Base-by-base conservation (phyloP, 2,329 filamentous ascomycete species). In the Ophiostoma ips region DNA sequence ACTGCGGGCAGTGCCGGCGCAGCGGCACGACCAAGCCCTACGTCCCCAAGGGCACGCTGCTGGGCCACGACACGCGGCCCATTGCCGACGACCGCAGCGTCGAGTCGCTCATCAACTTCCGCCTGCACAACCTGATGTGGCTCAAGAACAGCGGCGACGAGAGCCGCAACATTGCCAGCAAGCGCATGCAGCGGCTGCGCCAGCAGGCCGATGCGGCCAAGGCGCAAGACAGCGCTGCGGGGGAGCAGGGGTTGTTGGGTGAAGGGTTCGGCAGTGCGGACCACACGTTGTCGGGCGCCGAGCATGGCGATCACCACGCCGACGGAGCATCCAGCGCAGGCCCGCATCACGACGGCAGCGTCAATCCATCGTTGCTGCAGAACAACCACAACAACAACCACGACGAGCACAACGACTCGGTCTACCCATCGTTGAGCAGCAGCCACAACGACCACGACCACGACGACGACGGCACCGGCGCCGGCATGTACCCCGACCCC, bases 1-100 rank as follows among this genome's bases (percentile, higher is more conserved):
- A 89, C 56, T 95, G 89, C 59, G 85, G 81, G 12, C 71, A 72
- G 41, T 98, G 92, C 63, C 79, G 84, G 33, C 78, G 79, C 38
- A 62, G 65, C 36, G 71, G 70, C 9, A 79, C 75, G n/a, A 84
- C 84, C 58, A 73, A 72, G 5, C 85, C 89, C 0, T 95, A 95
- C 60, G 79, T 84, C 48, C 92, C 92, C 0, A 92, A 87, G 59
- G 87, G 84, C 51, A 95, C 88, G 1, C 71, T 90, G 1, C 75
- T 96, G 2, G 92, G 92, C 0, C 88, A 95, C 59, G 88, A 96
- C 57, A 98, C 92, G 0, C 84, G 81, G 49, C 83, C 84, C 33
- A 81, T 96, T 46, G 90, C 92, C 2, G 92, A 98, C 65, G 83
- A 86, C 48, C 81, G 92, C 53, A 95, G 89, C 59, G 80, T 95